Evolutionary conservation across 768 basidiomycete species (phyloP).

Genomic region (Leccinellum rugosiceps): DNA sequence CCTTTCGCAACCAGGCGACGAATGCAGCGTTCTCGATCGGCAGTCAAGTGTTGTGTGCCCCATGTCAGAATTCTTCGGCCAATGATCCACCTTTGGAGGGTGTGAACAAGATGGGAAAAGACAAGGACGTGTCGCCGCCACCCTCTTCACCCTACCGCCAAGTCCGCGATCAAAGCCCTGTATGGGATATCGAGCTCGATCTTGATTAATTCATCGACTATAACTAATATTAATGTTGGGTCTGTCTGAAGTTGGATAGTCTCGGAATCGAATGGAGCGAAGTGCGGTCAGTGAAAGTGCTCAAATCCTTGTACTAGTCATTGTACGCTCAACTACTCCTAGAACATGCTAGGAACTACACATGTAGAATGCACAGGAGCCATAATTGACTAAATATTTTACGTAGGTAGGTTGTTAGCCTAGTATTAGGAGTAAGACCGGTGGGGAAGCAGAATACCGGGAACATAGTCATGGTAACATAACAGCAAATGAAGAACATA

Average conservation of each 20-base stretch:
- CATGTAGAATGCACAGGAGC: background rate
- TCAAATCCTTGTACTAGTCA: no score
- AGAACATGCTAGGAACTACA: no score
- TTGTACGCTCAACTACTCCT: no score
- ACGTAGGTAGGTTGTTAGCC: constrained; percentile 9
- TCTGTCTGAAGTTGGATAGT: background rate
- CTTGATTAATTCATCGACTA: constrained; percentile 30
- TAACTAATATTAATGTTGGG: constrained; percentile 11
- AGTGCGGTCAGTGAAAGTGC: no score
- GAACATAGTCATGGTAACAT: constrained; percentile 3
- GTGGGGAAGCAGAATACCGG: background rate
- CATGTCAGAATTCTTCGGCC: background rate
- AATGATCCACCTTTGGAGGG: background rate
- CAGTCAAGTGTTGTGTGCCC: constrained; percentile 19
- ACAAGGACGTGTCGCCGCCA: constrained; percentile 14
- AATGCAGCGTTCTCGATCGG: constrained; percentile 37
- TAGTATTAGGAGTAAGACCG: background rate
- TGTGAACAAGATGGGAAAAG: constrained; percentile 16
- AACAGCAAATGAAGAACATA: background rate
- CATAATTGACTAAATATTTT: constrained; percentile 27
- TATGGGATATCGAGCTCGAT: constrained; percentile 74
- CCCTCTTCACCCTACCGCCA: constrained; percentile 8
- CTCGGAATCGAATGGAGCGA: background rate
- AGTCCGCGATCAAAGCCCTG: constrained; percentile 51
- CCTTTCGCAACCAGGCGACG: constrained; percentile 71